Evolutionary conservation across 108 stramenopile genomes (phyloP).

Genomic region (Pseudonitzschia delicatissima): DNA sequence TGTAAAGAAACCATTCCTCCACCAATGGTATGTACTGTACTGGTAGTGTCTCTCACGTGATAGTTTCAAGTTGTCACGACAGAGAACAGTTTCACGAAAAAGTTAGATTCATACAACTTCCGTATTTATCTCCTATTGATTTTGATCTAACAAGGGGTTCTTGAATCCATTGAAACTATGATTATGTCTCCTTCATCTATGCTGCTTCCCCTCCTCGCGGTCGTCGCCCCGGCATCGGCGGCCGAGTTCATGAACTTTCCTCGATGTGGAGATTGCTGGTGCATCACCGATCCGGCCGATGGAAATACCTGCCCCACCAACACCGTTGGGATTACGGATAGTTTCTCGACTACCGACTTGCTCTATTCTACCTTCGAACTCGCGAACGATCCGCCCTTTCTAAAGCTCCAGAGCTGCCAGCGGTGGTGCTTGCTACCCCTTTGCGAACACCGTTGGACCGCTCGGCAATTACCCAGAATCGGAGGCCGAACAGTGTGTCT

Average conservation of each 20-base stretch:
- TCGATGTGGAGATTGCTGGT: slow-evolving; percentile 33
- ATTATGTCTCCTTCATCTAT: neutral
- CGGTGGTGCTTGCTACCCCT: slow-evolving; percentile 27
- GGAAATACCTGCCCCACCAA: slow-evolving; percentile 18
- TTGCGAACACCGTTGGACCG: slow-evolving; percentile 17
- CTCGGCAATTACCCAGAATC: slow-evolving; percentile 12
- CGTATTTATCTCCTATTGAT: too few species aligned
- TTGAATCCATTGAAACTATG: neutral
- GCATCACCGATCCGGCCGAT: neutral
- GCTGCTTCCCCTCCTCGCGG: neutral
- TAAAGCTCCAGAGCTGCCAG: slow-evolving; percentile 13
- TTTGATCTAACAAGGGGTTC: neutral
- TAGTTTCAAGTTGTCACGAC: too few species aligned
- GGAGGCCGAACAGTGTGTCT: slow-evolving; percentile 6
- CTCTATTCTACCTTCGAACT: neutral
- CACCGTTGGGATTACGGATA: slow-evolving; percentile 16
- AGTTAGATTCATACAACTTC: too few species aligned
- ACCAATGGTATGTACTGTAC: too few species aligned
- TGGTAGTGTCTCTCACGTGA: too few species aligned
- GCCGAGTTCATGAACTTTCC: neutral
- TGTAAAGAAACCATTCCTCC: too few species aligned
- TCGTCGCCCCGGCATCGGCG: slow-evolving; percentile 2
- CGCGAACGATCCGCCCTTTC: slow-evolving; percentile 20
- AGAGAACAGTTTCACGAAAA: too few species aligned
- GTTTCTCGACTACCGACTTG: neutral